Evolutionary conservation across 164 flowering plant species (phyloP).

Genomic region (Pachysandra terminalis): DNA sequence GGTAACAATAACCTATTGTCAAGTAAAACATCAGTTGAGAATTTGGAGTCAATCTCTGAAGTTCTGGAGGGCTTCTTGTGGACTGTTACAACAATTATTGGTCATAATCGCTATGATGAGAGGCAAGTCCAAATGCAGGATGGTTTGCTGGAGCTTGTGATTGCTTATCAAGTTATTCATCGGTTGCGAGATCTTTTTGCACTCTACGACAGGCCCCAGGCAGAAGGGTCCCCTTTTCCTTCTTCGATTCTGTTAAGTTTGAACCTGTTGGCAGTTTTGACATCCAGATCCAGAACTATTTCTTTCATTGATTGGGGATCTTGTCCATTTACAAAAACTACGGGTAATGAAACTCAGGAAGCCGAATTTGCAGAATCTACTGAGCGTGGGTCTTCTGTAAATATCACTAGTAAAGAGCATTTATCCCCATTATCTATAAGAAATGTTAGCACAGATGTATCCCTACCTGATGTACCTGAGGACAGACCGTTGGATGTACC

Average conservation of each 20-base stretch:
- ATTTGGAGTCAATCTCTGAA: slow-evolving; percentile 73
- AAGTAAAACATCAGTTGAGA: slow-evolving; percentile 63
- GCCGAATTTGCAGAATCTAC: slow-evolving; percentile 19
- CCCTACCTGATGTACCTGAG: slow-evolving; percentile 40
- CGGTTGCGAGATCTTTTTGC: slow-evolving; percentile 90
- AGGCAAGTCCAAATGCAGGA: slow-evolving; percentile 76
- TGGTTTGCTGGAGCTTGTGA: slow-evolving; percentile 74
- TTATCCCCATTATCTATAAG: slow-evolving; percentile 20
- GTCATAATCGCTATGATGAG: slow-evolving; percentile 59
- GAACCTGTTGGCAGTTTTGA: slow-evolving; percentile 62
- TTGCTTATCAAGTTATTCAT: slow-evolving; percentile 82
- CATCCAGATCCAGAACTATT: slow-evolving; percentile 43
- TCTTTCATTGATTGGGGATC: slow-evolving; percentile 63
- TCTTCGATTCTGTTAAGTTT: slow-evolving; percentile 75
- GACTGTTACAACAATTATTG: slow-evolving; percentile 60
- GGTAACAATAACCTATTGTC: slow-evolving; percentile 30
- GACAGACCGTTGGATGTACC: slow-evolving; percentile 37
- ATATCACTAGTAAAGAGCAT: slow-evolving; percentile 22
- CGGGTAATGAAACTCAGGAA: slow-evolving; percentile 20
- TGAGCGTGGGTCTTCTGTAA: slow-evolving; percentile 26
- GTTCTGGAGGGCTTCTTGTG: slow-evolving; percentile 74
- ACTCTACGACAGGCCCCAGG: slow-evolving; percentile 88
- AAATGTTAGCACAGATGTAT: slow-evolving; percentile 12
- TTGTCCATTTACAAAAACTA: slow-evolving; percentile 27
- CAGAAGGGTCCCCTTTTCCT: slow-evolving; percentile 93